Base-by-base conservation (phyloP, 208 protist genomes). In the Trypanosoma brucei region DNA sequence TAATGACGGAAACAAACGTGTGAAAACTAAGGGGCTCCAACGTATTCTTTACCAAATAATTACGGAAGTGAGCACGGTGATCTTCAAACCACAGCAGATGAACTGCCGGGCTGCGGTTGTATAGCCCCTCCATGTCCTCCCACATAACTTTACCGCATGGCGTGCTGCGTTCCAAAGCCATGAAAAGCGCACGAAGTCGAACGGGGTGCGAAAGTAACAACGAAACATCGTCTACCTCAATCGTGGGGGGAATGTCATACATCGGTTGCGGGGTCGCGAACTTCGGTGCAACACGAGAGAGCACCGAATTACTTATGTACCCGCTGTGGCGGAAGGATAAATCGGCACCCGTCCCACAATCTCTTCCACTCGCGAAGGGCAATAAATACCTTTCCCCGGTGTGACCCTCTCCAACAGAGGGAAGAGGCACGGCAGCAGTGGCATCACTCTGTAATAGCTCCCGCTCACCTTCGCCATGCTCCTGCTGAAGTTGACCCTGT, bases 111-210 rank as follows among this genome's bases (percentile, higher is more conserved):
- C 75, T 81, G 14, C 70, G 59, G 14, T 58, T 39, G 53, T 73
- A 75, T 36, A 81, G 48, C 1, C 48, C 60, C 30, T 76, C 34
- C 1, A 81, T 50, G 14, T 72, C 70, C 14, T 42, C 58, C 39
- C 37, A 44, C 38, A 48, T 65, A 36, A 80, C 33, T 33, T 44
- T 33, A 34, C 60, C 60, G 31, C 35, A 42, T 11, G 35, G 44
- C 11, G 57, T 53, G 8, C 2, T 33, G 2, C 55, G 44, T 42
- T 74, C 59, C 54, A 81, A 48, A 2, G 66, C 59, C 9, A 53
- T 30, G 64, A 69, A 81, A 11, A 81, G 65, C 33, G 70, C 70
- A 50, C 62, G 69, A 1, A 70, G 66, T 33, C 75, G 75, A 48
- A 66, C 70, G 0, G 70, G 58, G 9, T 50, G 49, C 2, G 55